Percentiles rank a stretch among this genome's conserved stretches.
These are phyloP conservation scores for Talaromyces ruber DNA, from an alignment of 495 filamentous ascomycete genomes.

Conservation along the genomic window DNA sequence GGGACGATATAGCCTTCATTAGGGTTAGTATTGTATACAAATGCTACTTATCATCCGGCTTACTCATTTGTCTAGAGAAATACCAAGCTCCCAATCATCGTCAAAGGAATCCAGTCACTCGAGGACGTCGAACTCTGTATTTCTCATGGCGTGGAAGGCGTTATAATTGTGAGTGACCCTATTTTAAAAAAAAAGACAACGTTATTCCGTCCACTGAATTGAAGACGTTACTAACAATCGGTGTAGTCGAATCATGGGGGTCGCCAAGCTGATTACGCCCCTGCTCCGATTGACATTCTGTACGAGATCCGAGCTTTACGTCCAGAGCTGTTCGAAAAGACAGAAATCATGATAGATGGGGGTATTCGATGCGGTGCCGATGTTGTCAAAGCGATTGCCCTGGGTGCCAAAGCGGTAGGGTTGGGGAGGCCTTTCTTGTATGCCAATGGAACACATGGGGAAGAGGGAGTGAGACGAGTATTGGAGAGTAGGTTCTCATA, in stretches of 20 bases:
- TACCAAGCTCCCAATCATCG: neutral
- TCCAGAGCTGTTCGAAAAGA: conserved; percentile 29
- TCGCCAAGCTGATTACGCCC: conserved; percentile 7
- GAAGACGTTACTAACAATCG: neutral
- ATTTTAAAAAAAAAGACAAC: too few relatives aligned
- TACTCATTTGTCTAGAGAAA: neutral
- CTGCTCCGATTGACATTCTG: conserved; percentile 23
- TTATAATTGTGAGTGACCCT: neutral
- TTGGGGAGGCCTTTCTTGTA: neutral
- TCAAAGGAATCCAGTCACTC: neutral
- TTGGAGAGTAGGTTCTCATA: neutral
- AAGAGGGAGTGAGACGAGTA: neutral
- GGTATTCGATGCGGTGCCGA: conserved; percentile 38
- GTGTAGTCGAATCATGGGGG: neutral
- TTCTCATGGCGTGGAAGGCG: neutral
- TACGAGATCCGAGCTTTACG: conserved; percentile 26
- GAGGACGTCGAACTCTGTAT: neutral
- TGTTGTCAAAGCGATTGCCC: conserved; percentile 9
- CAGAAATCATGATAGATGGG: conserved; percentile 35
- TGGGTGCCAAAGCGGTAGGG: neutral
- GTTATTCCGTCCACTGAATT: too few relatives aligned
- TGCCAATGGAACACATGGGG: neutral
- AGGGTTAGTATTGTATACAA: neutral
- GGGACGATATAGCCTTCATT: neutral
- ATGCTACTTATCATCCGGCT: neutral